Conservation (phyloP, 2,329 filamentous ascomycete species). For the Calonectria leucothoes region DNA sequence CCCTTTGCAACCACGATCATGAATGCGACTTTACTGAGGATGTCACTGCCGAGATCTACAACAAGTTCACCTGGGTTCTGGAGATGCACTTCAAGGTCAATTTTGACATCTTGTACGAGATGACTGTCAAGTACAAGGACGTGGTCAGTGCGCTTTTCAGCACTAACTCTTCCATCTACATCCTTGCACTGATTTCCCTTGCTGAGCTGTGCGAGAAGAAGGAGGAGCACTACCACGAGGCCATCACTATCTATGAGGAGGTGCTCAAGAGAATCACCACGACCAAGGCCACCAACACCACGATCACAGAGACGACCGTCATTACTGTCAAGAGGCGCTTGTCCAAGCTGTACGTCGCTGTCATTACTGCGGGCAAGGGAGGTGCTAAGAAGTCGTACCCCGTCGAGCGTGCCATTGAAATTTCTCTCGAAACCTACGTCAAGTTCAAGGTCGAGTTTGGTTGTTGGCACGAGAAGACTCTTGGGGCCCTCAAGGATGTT, state of each 20-base stretch:
- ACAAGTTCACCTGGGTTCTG: constrained; percentile 60
- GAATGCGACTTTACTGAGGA: constrained; percentile 52
- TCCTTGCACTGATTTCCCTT: constrained; percentile 50
- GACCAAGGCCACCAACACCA: constrained; percentile 48
- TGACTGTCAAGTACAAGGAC: constrained; percentile 61
- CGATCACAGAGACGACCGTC: constrained; percentile 46
- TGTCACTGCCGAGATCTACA: constrained; percentile 53
- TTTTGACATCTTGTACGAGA: constrained; percentile 53
- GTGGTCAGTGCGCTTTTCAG: constrained; percentile 54
- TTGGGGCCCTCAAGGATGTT: constrained; percentile 56
- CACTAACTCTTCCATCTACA: constrained; percentile 38
- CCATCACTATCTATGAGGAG: constrained; percentile 58
- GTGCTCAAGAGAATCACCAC: constrained; percentile 52
- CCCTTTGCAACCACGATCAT: constrained; percentile 49
- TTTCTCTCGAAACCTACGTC: constrained; percentile 54
- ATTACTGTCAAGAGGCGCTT: constrained; percentile 61
- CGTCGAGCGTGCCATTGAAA: constrained; percentile 48
- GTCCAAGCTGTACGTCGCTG: constrained; percentile 56
- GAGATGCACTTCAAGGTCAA: constrained; percentile 56
- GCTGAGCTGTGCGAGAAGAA: constrained; percentile 59
- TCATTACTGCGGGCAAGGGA: constrained; percentile 52
- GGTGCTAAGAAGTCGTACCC: constrained; percentile 46
- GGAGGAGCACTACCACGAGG: constrained; percentile 56
- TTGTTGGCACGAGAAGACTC: constrained; percentile 58
- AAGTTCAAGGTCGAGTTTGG: constrained; percentile 56